Percentiles rank a stretch among this genome's conserved stretches.
Conservation (phyloP, 768 basidiomycete genomes). For the Mycena crocata region DNA sequence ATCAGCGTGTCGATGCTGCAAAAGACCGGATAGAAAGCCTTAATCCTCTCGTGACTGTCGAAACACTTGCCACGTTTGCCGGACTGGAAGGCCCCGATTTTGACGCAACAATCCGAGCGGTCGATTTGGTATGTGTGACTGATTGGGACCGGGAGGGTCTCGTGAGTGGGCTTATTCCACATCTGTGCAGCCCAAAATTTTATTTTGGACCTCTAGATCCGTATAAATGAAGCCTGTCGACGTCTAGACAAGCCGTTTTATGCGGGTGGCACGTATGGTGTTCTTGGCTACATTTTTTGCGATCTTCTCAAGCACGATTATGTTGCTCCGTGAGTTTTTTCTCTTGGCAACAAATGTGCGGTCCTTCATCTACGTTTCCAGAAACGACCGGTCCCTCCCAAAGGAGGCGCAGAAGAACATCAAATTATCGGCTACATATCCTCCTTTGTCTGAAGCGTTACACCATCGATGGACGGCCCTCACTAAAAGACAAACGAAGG, state of each 20-base stretch:
- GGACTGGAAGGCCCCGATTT: constrained; percentile 64
- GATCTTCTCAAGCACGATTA: constrained; percentile 91
- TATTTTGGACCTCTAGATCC: constrained; percentile 61
- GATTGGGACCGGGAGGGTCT: constrained; percentile 78
- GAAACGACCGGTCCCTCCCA: constrained; percentile 68
- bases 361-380: constrained; percentile 42
- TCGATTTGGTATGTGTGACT: constrained; percentile 90
- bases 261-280: constrained; percentile 91
- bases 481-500: constrained; percentile 83
- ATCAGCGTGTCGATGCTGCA: constrained; percentile 87
- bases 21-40: constrained; percentile 87
- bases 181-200: constrained; percentile 23
- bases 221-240: constrained; percentile 84
- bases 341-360: constrained; percentile 15
- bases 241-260: constrained; percentile 84
- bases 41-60: constrained; percentile 91
- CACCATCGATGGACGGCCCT: constrained; percentile 75
- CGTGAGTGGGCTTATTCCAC: constrained; percentile 59
- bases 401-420: constrained; percentile 70
- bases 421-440: constrained; percentile 72
- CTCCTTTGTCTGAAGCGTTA: constrained; percentile 71
- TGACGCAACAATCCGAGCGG: constrained; percentile 66
- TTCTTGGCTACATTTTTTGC: constrained; percentile 94
- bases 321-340: constrained; percentile 77
- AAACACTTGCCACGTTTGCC: constrained; percentile 67